A percentile compares a stretch with the other conserved stretches of the same genome.
These are phyloP conservation scores for Epichloe sibirici DNA, from an alignment of 2,329 filamentous ascomycete genomes.

Conservation along the genomic window DNA sequence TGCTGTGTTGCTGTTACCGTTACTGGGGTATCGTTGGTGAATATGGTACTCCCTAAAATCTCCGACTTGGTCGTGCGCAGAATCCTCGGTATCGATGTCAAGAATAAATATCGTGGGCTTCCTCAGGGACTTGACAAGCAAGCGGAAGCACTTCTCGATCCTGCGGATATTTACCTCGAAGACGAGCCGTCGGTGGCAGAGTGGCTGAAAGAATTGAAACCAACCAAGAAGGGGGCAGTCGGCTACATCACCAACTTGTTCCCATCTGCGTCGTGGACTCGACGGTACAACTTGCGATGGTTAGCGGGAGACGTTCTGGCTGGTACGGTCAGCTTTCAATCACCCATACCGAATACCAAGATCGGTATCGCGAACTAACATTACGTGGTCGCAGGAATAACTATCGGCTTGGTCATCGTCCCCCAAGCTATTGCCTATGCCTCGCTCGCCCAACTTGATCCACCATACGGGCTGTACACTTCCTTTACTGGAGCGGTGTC, in stretches of 20 bases:
- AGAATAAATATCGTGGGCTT: slow-evolving; percentile 15
- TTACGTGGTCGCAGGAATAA: slow-evolving; percentile 16
- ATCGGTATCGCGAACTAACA: no score
- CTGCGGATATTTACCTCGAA: slow-evolving; percentile 37
- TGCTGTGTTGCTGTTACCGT: no score
- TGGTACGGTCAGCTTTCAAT: slow-evolving; percentile 29
- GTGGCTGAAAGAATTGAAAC: slow-evolving; percentile 45
- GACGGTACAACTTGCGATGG: slow-evolving; percentile 61
- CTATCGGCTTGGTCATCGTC: slow-evolving; percentile 56
- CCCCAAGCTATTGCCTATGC: slow-evolving; percentile 76
- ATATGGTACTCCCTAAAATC: slow-evolving; percentile 2
- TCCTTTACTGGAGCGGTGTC: slow-evolving; percentile 70
- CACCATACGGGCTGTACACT: slow-evolving; percentile 66
- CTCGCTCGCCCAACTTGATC: slow-evolving; percentile 51
- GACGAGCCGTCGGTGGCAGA: slow-evolving; percentile 53
- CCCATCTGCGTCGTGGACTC: slow-evolving; percentile 58
- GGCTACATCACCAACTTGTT: slow-evolving; percentile 44
- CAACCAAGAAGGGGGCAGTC: slow-evolving; percentile 30
- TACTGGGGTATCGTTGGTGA: neutral
- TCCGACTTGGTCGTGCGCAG: slow-evolving; percentile 14
- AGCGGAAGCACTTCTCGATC: slow-evolving; percentile 14
- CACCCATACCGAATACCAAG: no score
- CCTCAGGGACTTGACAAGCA: slow-evolving; percentile 15
- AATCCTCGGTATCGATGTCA: slow-evolving; percentile 20
- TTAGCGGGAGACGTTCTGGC: slow-evolving; percentile 61